Evolutionary conservation across 2,329 filamentous ascomycete genomes (phyloP), one percentile per base, ranked within the genome.

Genomic region (Knufia fluminis): DNA sequence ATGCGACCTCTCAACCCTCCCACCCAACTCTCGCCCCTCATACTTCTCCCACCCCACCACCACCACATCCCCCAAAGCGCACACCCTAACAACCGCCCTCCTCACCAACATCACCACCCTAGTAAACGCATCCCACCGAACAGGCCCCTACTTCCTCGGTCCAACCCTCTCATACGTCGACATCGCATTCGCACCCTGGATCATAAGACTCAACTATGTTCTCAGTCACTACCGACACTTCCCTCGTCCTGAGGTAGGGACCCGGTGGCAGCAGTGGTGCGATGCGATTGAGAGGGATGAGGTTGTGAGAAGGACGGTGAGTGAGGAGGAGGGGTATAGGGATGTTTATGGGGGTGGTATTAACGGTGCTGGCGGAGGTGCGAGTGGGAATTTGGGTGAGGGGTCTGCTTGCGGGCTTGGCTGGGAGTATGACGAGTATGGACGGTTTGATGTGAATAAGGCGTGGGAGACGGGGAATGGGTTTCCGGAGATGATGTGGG

Each of bases 161-260:
- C 57, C 64, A 0, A 58, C 71, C 1, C 69, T 82, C 49, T 73
- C 71, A 0, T 81, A 87, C 49, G 85, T 90, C 0, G 85, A 90
- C 56, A 73, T 88, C 14, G 82, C 88, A 60, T 75, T 88, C 40
- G 85, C 85, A 1, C 86, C 86, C 0, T 90, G 86, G 74, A 75
- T 86, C 12, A 62, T 89, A 16, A 75, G 86, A 1, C 68, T 90
- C 52, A 72, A 76, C n/a, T 76, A 78, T 1, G 77, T 88, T 16
- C 67, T 86, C 28, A 73, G 77, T 44, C 77, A 79, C 14, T 81
- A 83, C 55, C 71, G 81, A 17, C 77, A 76, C 19, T 88, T 83
- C 81, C 75, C 78, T 1, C 77, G 80, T 20, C 76, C 81, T 0
- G 75, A 80, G 54, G 71, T 75, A 1, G 80, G 78, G 1, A 79